Conservation (phyloP, 257 asterid species). For the Penstemon eatonii region DNA sequence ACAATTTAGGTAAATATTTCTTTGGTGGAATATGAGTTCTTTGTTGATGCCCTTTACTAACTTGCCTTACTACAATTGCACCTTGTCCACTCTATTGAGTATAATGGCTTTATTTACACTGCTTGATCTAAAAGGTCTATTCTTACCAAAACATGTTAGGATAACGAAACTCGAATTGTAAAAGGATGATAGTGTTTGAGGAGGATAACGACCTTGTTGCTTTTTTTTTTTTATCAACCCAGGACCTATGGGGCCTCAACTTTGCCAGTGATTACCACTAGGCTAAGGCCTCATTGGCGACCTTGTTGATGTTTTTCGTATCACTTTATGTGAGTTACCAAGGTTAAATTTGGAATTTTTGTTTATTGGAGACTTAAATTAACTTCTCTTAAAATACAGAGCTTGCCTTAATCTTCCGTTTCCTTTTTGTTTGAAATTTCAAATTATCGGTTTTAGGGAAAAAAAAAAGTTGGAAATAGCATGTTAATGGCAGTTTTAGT, state of each 20-base stretch:
- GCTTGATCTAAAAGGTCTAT: slow-evolving; percentile 7
- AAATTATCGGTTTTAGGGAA: not conserved
- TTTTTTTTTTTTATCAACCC: too few species aligned
- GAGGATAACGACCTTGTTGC: not conserved
- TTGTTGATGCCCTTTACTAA: not conserved
- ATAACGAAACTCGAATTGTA: slow-evolving; percentile 2
- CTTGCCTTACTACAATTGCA: not conserved
- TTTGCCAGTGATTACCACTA: too few species aligned
- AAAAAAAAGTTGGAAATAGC: not conserved
- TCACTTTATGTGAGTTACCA: not conserved
- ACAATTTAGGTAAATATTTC: not conserved
- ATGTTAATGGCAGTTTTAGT: not conserved
- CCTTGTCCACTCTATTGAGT: not conserved
- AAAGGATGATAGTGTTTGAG: not conserved
- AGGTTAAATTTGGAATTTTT: slow-evolving; percentile 7
- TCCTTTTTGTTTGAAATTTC: not conserved
- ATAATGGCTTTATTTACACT: slow-evolving; percentile 12
- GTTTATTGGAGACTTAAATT: not conserved
- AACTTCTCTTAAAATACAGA: slow-evolving; percentile 5
- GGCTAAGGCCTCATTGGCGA: not conserved
- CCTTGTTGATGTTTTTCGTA: not conserved
- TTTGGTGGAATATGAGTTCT: not conserved
- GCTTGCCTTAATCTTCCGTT: not conserved
- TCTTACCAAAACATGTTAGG: slow-evolving; percentile 2
- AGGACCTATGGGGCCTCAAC: too few species aligned